Evolutionary conservation across 2,329 filamentous ascomycete species (phyloP).

Genomic region (Beauveria sp.): DNA sequence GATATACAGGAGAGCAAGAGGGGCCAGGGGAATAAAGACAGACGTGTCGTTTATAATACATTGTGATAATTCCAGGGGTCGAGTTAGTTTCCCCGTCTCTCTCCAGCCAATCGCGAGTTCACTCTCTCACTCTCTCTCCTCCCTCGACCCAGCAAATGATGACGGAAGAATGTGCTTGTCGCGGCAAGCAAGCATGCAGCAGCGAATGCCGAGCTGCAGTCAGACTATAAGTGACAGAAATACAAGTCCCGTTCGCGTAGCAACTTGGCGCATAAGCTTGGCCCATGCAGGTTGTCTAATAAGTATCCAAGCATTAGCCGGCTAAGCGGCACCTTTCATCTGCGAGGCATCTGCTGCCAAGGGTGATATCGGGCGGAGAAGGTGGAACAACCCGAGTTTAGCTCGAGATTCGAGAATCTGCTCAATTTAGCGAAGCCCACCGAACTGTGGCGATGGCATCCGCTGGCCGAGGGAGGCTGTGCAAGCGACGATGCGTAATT

Average conservation of each 20-base stretch:
- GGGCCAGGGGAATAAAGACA: no score
- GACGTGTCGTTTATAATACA: no score
- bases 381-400: background rate
- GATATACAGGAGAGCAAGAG: background rate
- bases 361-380: background rate
- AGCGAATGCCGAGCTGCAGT: background rate
- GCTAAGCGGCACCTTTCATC: background rate
- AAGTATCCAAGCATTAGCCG: background rate
- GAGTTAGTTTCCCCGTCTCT: no score
- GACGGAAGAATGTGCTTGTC: no score
- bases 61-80: no score
- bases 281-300: background rate
- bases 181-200: background rate
- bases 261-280: background rate
- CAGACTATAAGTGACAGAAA: background rate
- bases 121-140: no score
- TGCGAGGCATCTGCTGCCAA: background rate
- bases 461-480: background rate
- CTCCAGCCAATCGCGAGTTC: no score
- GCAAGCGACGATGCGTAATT: background rate
- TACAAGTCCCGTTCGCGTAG: background rate
- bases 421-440: background rate
- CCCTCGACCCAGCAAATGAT: no score
- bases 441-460: no score
- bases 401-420: background rate